phyloP scores from a whole-genome alignment of 2,329 filamentous ascomycete genomes.

The Fusarium gaditjirri region DNA sequence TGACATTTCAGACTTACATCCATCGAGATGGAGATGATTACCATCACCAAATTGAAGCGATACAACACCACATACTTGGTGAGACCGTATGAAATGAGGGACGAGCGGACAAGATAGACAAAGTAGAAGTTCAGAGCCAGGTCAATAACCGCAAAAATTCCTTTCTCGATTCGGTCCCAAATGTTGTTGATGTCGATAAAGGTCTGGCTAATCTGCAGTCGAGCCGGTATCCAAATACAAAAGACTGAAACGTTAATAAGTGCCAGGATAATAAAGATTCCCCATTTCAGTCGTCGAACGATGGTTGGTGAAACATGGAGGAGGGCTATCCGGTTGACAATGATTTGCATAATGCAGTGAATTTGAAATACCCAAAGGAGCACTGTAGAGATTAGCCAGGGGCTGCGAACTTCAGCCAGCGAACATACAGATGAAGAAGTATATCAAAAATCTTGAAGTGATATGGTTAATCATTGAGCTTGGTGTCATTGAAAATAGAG shows the following conservation, averaged over 20 bases:
- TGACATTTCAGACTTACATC: conserved; percentile 35
- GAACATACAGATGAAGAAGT: conserved; percentile 37
- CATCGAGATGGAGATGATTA: conserved; percentile 45
- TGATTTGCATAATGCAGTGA: conserved; percentile 60
- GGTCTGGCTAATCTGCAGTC: conserved; percentile 52
- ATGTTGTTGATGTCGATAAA: conserved; percentile 57
- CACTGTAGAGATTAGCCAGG: conserved; percentile 41
- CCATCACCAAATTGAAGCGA: conserved; percentile 48
- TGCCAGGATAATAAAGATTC: conserved; percentile 53
- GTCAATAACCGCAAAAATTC: conserved; percentile 59
- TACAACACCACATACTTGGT: conserved; percentile 60
- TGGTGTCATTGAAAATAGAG: not conserved
- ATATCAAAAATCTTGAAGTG: conserved; percentile 45
- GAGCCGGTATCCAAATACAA: conserved; percentile 61
- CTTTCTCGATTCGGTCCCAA: conserved; percentile 62
- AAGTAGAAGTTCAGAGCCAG: conserved; percentile 60
- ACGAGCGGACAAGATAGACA: conserved; percentile 54
- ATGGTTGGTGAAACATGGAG: conserved; percentile 54
- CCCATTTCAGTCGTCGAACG: conserved; percentile 55
- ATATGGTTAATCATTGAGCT: conserved; percentile 3
- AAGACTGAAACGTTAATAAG: conserved; percentile 61
- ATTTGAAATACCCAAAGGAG: conserved; percentile 51
- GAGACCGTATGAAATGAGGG: conserved; percentile 59
- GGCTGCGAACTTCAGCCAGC: not conserved
- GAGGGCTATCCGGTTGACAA: conserved; percentile 61